Base-by-base conservation (phyloP, 169 alveolate species). In the Eimeria praecox region DNA sequence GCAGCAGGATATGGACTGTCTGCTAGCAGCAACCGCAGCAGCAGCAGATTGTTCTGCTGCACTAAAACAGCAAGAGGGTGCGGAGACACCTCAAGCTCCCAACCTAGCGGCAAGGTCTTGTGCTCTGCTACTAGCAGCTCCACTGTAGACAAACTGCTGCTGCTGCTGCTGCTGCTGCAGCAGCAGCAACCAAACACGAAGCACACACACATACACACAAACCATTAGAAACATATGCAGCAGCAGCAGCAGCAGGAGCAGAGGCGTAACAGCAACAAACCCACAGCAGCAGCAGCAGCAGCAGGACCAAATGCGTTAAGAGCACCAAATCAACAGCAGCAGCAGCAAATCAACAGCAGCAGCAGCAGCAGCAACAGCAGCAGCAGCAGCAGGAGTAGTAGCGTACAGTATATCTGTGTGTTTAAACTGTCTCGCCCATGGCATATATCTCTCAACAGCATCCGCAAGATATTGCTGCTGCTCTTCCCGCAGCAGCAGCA, bases 31-130 rank as follows among this genome's bases (percentile, higher is more conserved):
- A 69, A 38, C 40, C 82, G 82, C n/a, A n/a, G n/a, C n/a, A n/a
- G n/a, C n/a, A n/a, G n/a, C n/a, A n/a, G n/a, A n/a, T n/a, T n/a
- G n/a, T n/a, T 38, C 33, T 69, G 82, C 82, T 69, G 82, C 82
- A 69, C 82, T 14, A 38, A n/a, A n/a, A 69, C 82, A n/a, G 82
- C 82, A 69, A 69, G 18, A 18, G 82, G 82, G 82, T 69, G 82
- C 40, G 82, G 82, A 69, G 82, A 69, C 82, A 69, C 40, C 82
- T 69, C 82, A n/a, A 18, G 30, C 82, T 69, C 40, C 82, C 82
- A 69, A 10, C 82, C 82, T 10, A 69, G 33, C 42, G 82, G 82
- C 82, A 69, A 38, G 40, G 14, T 38, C 42, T 38, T n/a, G 82
- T 27, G 33, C 18, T 69, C 82, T 18, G 18, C 82, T 18, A 38